These are phyloP conservation scores for Metschnikowia arizonensis DNA, from an alignment of 805 yeast genomes.

Conservation along the genomic window DNA sequence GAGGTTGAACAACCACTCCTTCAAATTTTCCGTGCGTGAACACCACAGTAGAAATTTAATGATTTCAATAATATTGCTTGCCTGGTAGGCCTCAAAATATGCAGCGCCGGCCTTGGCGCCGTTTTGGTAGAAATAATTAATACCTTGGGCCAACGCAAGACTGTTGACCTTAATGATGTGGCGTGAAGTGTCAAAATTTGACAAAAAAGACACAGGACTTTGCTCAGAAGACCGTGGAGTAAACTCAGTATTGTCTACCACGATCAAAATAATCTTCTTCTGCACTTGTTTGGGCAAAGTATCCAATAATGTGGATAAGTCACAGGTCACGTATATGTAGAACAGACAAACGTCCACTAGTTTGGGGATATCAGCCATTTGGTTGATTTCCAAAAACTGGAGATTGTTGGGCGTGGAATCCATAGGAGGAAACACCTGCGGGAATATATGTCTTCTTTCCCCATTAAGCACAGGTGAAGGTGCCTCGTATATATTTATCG, in stretches of 20 bases:
- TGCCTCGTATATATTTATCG: constrained; percentile 12
- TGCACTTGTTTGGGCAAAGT: constrained; percentile 15
- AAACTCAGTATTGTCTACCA: constrained; percentile 37
- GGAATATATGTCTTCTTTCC: constrained; percentile 23
- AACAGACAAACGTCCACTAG: constrained; percentile 20
- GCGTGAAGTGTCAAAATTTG: constrained; percentile 11
- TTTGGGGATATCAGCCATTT: constrained; percentile 12
- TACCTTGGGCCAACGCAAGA: constrained; percentile 25
- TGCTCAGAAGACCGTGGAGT: constrained; percentile 34
- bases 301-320: constrained; percentile 16
- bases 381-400: constrained; percentile 23
- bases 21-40: constrained; percentile 23
- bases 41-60: constrained; percentile 29
- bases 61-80: constrained; percentile 37
- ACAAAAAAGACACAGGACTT: constrained; percentile 23
- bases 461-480: constrained; percentile 32
- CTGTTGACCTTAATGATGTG: constrained; percentile 35
- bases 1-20: constrained; percentile 20
- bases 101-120: constrained; percentile 32
- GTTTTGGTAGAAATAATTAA: constrained; percentile 24
- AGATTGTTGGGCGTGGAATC: constrained; percentile 15
- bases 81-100: constrained; percentile 26
- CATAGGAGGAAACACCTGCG: constrained; percentile 9
- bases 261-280: constrained; percentile 28
- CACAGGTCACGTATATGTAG: constrained; percentile 22